Base-by-base conservation (phyloP, 495 filamentous ascomycete genomes). In the Neurospora hispaniola region DNA sequence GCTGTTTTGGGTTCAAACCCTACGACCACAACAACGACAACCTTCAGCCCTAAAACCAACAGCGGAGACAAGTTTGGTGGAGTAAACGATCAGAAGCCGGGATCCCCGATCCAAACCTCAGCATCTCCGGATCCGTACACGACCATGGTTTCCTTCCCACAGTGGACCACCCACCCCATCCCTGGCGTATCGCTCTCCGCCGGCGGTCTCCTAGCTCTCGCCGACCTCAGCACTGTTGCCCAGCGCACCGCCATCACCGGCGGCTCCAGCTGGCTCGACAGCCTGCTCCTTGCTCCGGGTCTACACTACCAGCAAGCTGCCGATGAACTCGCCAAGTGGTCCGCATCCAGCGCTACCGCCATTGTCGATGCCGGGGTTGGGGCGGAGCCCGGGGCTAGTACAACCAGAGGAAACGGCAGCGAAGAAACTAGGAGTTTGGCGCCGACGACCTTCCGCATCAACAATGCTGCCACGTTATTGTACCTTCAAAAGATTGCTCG, bases 301-400 rank as follows among this genome's bases (percentile, higher is more conserved):
- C 75, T 90, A 59, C 89, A 90, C 80, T 84, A 84, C 69, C 88
- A 90, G 74, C 89, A 90, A 74, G 77, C 81, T 5, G 88, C 86
- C n/a, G 85, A 85, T 16, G 80, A 81, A 38, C 76, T 89, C 44
- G 74, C 71, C 35, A 76, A 76, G 9, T 59, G 76, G 42, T 70
- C 75, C 23, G 54, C 1, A 71, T 76, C 35, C 77, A 77, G 69
- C 66, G 73, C 74, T 9, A 31, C 68, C 3, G 73, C 71, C 43
- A 71, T 79, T 44, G 42, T 75, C 59, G 73, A 72, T 41, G 69
- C 77, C 18, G 82, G 54, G 23, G 16, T 23, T 8, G 4, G 82
- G 79, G 62, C 75, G 72, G 59, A 78, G 76, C 0, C 72, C 77
- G 5, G 71, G 66, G n/a, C 78, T 75, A 5, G 75, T 75, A 10